These are phyloP conservation scores for Sporobolomyces pararoseus DNA, from an alignment of 768 basidiomycete species.

Conservation along the genomic window DNA sequence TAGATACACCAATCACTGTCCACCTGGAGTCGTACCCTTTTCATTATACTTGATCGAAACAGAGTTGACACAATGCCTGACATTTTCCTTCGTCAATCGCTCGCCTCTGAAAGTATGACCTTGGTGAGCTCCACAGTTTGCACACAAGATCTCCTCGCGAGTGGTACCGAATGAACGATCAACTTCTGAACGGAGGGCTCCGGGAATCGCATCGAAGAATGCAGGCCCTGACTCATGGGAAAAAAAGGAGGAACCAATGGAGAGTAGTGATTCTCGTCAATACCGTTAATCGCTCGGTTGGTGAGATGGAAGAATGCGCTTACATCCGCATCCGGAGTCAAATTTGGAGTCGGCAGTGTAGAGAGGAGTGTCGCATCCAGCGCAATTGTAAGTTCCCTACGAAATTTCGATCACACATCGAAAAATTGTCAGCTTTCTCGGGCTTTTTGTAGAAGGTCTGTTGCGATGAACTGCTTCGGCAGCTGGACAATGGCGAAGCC, in stretches of 20 bases:
- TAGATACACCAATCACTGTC: too few species aligned
- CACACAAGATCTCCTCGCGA: constrained; percentile 43
- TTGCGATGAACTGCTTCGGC: too few species aligned
- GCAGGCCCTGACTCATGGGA: constrained; percentile 39
- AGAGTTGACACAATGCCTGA: constrained; percentile 43
- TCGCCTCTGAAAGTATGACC: constrained; percentile 20
- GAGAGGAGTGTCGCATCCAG: constrained; percentile 42
- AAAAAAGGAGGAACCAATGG: too few species aligned
- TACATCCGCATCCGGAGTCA: constrained; percentile 44
- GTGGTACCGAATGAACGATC: constrained; percentile 43
- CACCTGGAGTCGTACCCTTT: background rate
- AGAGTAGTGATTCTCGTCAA: too few species aligned
- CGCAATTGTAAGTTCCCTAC: constrained; percentile 42
- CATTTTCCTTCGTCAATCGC: constrained; percentile 23
- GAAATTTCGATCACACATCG: background rate
- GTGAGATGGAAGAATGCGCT: background rate
- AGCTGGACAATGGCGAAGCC: too few species aligned
- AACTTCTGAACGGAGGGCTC: constrained; percentile 31
- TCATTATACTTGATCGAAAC: constrained; percentile 35
- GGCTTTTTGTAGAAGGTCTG: too few species aligned
- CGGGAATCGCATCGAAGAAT: constrained; percentile 45
- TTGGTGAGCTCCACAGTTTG: constrained; percentile 43
- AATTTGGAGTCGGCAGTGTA: constrained; percentile 46
- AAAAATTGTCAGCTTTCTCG: background rate
- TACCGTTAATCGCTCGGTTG: too few species aligned